Percentiles rank a stretch among this genome's conserved stretches.
Conservation (phyloP, 2,329 filamentous ascomycete genomes). For the Pseudocercospora vitis region DNA sequence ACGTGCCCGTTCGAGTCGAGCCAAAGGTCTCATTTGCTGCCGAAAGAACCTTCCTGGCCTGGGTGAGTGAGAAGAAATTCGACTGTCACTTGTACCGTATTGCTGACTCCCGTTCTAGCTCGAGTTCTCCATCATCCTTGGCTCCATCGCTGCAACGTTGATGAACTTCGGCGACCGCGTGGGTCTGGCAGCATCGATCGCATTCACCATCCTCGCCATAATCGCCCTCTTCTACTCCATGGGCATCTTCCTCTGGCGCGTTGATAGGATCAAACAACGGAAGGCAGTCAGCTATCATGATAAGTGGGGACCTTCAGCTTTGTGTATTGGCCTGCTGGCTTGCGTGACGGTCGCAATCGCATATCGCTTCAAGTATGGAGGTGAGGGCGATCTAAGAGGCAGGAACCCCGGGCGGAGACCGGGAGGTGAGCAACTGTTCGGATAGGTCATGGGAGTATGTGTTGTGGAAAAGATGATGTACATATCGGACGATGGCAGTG, state of each 20-base stretch:
- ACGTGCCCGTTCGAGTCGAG: slow-evolving; percentile 92
- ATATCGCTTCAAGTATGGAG: slow-evolving; percentile 63
- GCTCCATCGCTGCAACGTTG: slow-evolving; percentile 78
- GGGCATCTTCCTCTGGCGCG: slow-evolving; percentile 82
- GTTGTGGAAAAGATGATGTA: not conserved
- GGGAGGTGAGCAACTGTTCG: not conserved
- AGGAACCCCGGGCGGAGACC: slow-evolving; percentile 4
- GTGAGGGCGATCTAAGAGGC: slow-evolving; percentile 48
- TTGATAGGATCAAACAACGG: slow-evolving; percentile 77
- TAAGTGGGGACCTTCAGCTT: slow-evolving; percentile 74
- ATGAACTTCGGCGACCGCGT: slow-evolving; percentile 72
- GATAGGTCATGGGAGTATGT: not conserved
- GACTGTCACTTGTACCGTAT: not conserved
- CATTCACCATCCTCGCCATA: slow-evolving; percentile 80
- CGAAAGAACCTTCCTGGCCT: slow-evolving; percentile 92
- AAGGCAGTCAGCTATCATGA: slow-evolving; percentile 91
- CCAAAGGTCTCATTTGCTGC: slow-evolving; percentile 98
- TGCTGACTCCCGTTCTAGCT: slow-evolving; percentile 54
- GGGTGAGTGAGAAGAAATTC: slow-evolving; percentile 59
- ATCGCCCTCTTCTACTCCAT: slow-evolving; percentile 79
- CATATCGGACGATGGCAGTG: not conserved
- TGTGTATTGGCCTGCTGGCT: slow-evolving; percentile 70
- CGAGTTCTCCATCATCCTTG: slow-evolving; percentile 93
- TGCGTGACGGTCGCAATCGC: slow-evolving; percentile 79
- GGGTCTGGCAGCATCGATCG: slow-evolving; percentile 61